phyloP scores from a whole-genome alignment of 371 early-diverging fungal genomes.

The Mortierella polycephala region DNA sequence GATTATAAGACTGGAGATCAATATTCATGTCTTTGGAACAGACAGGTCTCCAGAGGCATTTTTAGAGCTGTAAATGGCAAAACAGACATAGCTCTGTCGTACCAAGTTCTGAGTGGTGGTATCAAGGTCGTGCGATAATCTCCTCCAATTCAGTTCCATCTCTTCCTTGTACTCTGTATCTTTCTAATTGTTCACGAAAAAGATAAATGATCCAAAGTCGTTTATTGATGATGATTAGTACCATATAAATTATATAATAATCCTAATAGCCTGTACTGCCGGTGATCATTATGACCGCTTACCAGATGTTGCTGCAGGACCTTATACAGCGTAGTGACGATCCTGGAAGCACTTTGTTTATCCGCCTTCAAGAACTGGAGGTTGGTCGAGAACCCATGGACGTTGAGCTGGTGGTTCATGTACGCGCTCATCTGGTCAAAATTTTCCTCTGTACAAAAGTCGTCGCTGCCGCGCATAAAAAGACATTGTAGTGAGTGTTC shows the following conservation, averaged over 20 bases:
- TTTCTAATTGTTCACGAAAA: slow-evolving; percentile 16
- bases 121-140: slow-evolving; percentile 42
- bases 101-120: slow-evolving; percentile 35
- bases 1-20: neutral
- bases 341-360: slow-evolving; percentile 29
- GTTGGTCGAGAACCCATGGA: slow-evolving; percentile 38
- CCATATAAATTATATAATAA: no score
- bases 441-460: slow-evolving; percentile 43
- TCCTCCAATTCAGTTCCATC: slow-evolving; percentile 49
- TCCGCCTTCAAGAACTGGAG: slow-evolving; percentile 37
- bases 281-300: neutral
- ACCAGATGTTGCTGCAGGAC: slow-evolving; percentile 50
- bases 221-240: no score
- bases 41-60: neutral
- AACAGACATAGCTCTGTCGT: neutral
- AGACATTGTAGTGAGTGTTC: neutral
- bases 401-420: slow-evolving; percentile 41
- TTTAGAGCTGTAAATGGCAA: neutral
- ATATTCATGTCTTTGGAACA: neutral
- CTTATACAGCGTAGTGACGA: slow-evolving; percentile 43
- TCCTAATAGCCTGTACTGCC: no score
- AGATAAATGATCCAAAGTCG: neutral
- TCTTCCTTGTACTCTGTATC: slow-evolving; percentile 44
- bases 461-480: slow-evolving; percentile 20
- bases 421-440: slow-evolving; percentile 46